Percentiles rank a stretch among this genome's conserved stretches.
Evolutionary conservation across 202 grass and related monocot genomes (phyloP).

Genomic region (Panicum hallii): DNA sequence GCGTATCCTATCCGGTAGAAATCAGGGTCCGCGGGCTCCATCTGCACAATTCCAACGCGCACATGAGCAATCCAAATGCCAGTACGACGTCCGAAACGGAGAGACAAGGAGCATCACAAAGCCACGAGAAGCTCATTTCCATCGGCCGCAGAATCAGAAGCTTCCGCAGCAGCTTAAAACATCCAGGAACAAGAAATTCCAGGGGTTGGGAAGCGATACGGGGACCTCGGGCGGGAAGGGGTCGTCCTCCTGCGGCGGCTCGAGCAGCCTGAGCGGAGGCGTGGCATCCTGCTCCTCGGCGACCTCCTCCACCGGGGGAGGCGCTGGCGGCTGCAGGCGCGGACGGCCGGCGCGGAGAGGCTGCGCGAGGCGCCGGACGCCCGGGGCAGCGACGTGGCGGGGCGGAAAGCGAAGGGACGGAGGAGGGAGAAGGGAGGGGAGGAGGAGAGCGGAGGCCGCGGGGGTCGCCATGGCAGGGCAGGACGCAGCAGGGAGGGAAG

Average conservation of each 20-base stretch:
- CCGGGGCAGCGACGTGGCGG: not conserved
- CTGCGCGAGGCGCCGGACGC: not conserved
- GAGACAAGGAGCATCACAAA: not conserved
- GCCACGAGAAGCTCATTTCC: not conserved
- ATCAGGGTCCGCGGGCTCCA: constrained; percentile 84
- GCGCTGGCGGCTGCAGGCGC: constrained; percentile 40
- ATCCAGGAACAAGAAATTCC: not conserved
- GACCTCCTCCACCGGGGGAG: constrained; percentile 12
- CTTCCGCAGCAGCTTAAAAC: not conserved
- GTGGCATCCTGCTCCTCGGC: constrained; percentile 29
- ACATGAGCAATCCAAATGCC: constrained; percentile 1
- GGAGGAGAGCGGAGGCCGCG: constrained; percentile 30
- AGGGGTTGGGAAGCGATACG: not conserved
- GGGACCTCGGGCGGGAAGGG: constrained; percentile 53
- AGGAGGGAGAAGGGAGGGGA: not conserved
- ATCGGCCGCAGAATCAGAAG: not conserved
- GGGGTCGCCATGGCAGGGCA: constrained; percentile 25
- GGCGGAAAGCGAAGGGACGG: not conserved
- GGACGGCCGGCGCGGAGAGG: constrained; percentile 36
- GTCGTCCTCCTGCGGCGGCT: constrained; percentile 60
- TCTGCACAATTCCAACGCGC: constrained; percentile 45
- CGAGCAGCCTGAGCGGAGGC: constrained; percentile 69
- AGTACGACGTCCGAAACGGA: not conserved
- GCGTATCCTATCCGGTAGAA: constrained; percentile 92
- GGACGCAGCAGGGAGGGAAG: not conserved